Evolutionary conservation across 2,329 filamentous ascomycete genomes (phyloP).

Genomic region (Colletotrichum phormii): DNA sequence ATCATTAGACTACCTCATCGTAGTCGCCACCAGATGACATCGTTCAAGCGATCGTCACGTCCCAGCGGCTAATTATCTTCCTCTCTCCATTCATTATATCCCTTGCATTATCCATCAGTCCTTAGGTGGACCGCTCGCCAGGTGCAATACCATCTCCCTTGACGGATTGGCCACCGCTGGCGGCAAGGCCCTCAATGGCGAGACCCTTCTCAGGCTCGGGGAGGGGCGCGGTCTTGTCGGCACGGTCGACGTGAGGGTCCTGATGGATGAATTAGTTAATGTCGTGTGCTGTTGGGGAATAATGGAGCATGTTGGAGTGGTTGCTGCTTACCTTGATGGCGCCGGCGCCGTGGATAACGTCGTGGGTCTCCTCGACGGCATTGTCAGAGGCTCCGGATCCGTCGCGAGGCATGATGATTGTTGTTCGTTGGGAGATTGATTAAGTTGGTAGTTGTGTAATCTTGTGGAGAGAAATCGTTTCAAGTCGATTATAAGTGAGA

Average conservation of each 20-base stretch:
- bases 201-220: conserved; percentile 59
- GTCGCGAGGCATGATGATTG: conserved; percentile 59
- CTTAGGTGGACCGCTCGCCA: conserved; percentile 43
- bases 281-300: background rate
- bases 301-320: background rate
- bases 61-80: background rate
- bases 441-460: no score
- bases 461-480: no score
- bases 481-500: background rate
- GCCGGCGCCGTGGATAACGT: conserved; percentile 59
- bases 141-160: conserved; percentile 54
- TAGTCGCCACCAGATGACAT: conserved; percentile 10
- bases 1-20: conserved; percentile 27
- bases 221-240: conserved; percentile 61
- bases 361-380: conserved; percentile 52
- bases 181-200: conserved; percentile 52
- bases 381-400: conserved; percentile 62
- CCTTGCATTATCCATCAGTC: no score
- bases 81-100: background rate
- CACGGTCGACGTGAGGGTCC: conserved; percentile 52
- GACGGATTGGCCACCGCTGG: conserved; percentile 57
- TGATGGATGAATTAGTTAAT: fast-evolving
- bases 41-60: background rate
- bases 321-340: conserved; percentile 48
- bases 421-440: no score